Conservation (phyloP, 2,329 filamentous ascomycete genomes). For the Epichloe sibirici region DNA sequence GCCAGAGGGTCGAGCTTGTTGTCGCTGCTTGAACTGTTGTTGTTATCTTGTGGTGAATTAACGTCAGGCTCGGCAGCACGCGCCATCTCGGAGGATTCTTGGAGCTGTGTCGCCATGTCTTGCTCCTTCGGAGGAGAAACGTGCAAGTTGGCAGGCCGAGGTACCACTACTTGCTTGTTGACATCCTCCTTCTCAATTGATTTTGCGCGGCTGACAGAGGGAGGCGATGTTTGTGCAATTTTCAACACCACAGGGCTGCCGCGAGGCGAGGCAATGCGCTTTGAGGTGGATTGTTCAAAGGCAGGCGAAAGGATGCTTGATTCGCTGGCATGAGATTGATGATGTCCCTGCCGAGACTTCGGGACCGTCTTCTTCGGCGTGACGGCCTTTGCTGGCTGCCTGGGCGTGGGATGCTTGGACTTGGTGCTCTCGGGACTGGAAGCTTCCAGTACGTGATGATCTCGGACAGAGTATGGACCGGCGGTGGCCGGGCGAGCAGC, state of each 20-base stretch:
- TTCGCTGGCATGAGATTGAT: constrained; percentile 38
- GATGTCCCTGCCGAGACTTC: constrained; percentile 36
- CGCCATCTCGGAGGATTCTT: constrained; percentile 4
- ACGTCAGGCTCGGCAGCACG: constrained; percentile 7
- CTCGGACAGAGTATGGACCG: constrained; percentile 51
- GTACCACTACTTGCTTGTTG: constrained; percentile 37
- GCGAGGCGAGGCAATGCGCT: constrained; percentile 27
- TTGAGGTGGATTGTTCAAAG: constrained; percentile 16
- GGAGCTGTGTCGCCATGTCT: constrained; percentile 4
- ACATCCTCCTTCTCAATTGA: constrained; percentile 41
- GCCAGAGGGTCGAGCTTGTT: constrained; percentile 5
- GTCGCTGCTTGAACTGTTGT: neutral
- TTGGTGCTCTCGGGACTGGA: constrained; percentile 35
- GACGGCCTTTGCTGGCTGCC: constrained; percentile 27
- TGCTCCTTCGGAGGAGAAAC: constrained; percentile 18
- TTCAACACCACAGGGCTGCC: constrained; percentile 29
- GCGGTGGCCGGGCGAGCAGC: constrained; percentile 49
- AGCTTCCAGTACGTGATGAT: constrained; percentile 25
- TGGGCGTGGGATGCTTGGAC: constrained; percentile 36
- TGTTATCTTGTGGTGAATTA: neutral
- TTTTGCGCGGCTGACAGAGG: constrained; percentile 30
- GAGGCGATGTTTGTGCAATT: constrained; percentile 18
- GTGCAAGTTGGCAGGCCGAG: constrained; percentile 28
- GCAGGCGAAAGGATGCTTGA: constrained; percentile 36
- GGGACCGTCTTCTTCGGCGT: constrained; percentile 40